phyloP scores from a whole-genome alignment of 2,329 filamentous ascomycete species.

The Fusarium succisae region DNA sequence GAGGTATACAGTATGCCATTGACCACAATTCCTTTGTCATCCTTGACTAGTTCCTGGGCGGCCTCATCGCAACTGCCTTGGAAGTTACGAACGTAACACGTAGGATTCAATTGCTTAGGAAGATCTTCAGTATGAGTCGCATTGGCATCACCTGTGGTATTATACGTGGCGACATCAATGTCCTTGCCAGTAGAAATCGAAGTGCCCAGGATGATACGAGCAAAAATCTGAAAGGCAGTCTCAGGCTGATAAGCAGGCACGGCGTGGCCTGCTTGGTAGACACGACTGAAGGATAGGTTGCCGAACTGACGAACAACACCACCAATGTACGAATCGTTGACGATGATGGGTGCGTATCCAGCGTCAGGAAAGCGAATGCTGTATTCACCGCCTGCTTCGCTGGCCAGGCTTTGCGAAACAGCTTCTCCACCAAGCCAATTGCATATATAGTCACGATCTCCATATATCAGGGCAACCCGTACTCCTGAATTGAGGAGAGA shows the following conservation, averaged over 20 bases:
- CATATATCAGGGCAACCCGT: conserved; percentile 77
- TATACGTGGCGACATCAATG: conserved; percentile 62
- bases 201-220: conserved; percentile 65
- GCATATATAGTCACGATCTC: conserved; percentile 70
- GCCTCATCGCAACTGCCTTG: conserved; percentile 60
- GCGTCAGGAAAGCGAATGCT: conserved; percentile 67
- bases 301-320: conserved; percentile 81
- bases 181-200: conserved; percentile 65
- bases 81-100: conserved; percentile 69
- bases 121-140: conserved; percentile 65
- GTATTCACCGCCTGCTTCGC: conserved; percentile 58
- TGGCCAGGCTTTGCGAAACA: conserved; percentile 70
- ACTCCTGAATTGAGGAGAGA: conserved; percentile 69
- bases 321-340: conserved; percentile 73
- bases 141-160: conserved; percentile 65
- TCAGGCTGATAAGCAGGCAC: conserved; percentile 70
- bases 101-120: conserved; percentile 58
- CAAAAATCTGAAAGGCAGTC: conserved; percentile 68
- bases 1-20: conserved; percentile 65
- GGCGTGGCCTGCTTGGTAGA: conserved; percentile 73
- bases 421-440: conserved; percentile 80
- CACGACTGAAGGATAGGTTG: conserved; percentile 74
- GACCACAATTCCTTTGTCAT: conserved; percentile 64
- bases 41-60: conserved; percentile 59
- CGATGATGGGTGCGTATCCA: conserved; percentile 76